Base-by-base conservation (phyloP, 1,284 basidiomycete species). In the Trametes pubescens region DNA sequence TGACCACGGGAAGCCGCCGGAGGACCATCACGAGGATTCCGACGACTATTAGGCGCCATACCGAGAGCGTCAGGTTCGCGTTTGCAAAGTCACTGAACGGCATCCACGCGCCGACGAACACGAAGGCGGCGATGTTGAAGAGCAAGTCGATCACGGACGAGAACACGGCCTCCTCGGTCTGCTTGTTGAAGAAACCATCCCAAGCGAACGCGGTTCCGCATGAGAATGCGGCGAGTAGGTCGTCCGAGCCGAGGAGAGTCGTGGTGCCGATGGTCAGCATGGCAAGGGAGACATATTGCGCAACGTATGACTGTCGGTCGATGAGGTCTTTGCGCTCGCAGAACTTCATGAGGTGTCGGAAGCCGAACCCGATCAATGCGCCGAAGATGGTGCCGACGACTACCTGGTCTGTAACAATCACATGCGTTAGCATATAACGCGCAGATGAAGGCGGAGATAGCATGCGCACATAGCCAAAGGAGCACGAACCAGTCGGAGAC, bases 131-230 rank as follows among this genome's bases (percentile, higher is more conserved):
- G 65, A 93, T 86, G 79, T 96, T 96, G 86, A 96, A 95, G 62
- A 96, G 80, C 68, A 95, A 78, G 76, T 95, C 96, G 74, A 99
- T 95, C 72, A 99, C 97, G 78, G 93, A 96, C 70, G 92, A 95
- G 82, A 99, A 99, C 70, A 96, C 92, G 32, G 93, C 86, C 75
- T 96, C 94, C 76, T 98, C 96, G 1, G 96, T 99, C 71, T 98
- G 96, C 70, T 91, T 88, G 79, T 96, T 96, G 83, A 98, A 98
- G 83, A 98, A 98, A 66, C 96, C 94, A 71, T 99, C 97, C 97
- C 97, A 99, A 0, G 96, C 98, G 74, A 99, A 99, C 1, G 96
- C 95, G 4, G 93, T 91, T 24, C 98, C 98, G 73, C 96, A 99
- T 1, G 92, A 91, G 76, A 99, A 99, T 0, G 97, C 93, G 13